Percentiles rank a stretch among this genome's conserved stretches.
Conservation (phyloP, 2,329 filamentous ascomycete species). For the Hypomyces perniciosus region DNA sequence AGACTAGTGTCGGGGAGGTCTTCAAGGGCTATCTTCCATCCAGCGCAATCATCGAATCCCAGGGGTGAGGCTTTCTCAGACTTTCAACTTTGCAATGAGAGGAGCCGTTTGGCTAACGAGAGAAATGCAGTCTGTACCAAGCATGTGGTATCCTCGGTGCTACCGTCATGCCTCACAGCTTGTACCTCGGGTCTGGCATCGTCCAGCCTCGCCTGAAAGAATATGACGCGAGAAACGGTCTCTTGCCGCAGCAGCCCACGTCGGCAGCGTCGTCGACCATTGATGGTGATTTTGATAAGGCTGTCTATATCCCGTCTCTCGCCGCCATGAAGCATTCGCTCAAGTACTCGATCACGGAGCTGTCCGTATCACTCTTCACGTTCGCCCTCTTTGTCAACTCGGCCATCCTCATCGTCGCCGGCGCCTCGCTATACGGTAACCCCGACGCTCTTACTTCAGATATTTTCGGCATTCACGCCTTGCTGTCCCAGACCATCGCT, state of each 20-base stretch:
- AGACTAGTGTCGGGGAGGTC: slow-evolving; percentile 51
- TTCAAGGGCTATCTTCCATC: slow-evolving; percentile 62
- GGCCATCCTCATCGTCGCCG: slow-evolving; percentile 75
- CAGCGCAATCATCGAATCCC: slow-evolving; percentile 47
- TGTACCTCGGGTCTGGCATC: slow-evolving; percentile 64
- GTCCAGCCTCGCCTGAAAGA: slow-evolving; percentile 61
- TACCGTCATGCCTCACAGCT: slow-evolving; percentile 65
- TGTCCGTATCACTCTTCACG: slow-evolving; percentile 68
- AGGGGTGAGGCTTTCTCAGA: slow-evolving; percentile 37
- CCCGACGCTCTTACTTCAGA: slow-evolving; percentile 60
- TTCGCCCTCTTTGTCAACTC: slow-evolving; percentile 83
- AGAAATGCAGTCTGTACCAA: slow-evolving; percentile 46
- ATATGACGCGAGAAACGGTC: slow-evolving; percentile 54
- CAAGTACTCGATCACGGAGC: slow-evolving; percentile 65
- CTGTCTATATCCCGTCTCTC: slow-evolving; percentile 64
- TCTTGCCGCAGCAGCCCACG: slow-evolving; percentile 34
- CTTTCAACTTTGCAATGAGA: not conserved
- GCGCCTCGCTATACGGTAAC: slow-evolving; percentile 64
- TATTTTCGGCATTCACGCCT: slow-evolving; percentile 74
- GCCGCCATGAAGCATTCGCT: slow-evolving; percentile 68
- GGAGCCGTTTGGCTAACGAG: not conserved
- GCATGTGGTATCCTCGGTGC: slow-evolving; percentile 72
- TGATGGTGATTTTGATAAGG: slow-evolving; percentile 37
- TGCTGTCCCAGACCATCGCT: slow-evolving; percentile 64
- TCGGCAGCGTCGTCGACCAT: slow-evolving; percentile 23